Base-by-base conservation (phyloP, 2,329 filamentous ascomycete genomes). In the Cryphonectria japonica region DNA sequence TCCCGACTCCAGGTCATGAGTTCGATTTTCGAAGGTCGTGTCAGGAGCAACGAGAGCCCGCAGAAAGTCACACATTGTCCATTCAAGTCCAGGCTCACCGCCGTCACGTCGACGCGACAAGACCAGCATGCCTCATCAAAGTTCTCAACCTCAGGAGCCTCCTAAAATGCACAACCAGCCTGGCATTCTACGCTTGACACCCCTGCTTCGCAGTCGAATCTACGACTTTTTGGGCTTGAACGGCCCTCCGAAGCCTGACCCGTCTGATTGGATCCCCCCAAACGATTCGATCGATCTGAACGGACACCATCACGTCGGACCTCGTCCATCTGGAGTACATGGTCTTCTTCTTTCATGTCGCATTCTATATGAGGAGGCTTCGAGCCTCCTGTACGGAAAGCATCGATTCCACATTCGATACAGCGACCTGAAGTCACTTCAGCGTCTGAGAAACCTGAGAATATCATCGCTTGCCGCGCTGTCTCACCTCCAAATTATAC, bases 331-430 rank as follows among this genome's bases (percentile, higher is more conserved):
- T 26, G 41, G 75, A 50, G 72, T 72, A 41, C 52, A 68, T 11
- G 73, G 73, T 16, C 65, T 74, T 3, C 61, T 74, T 13, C 62
- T 73, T 39, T 73, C 69, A 26, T 74, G 71, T 32, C 69, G 69
- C 13, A 22, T 54, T 63, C 64, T 74, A 26, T 68, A 74, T 29
- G 14, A 50, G 14, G 72, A 74, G 59, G 29, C 70, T 16, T 70
- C 71, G 39, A 63, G 65, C 32, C 59, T 73, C 2, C 41, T 74
- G 1, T 74, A 73, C 60, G 62, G 70, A 16, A 60, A 65, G 13
- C 72, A 74, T 54, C 34, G 7, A 7, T 74, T 74, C 68, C 14
- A 64, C 62, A 32, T 74, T 32, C 29, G 66, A 5, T 72, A 69
- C 32, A 32, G n/a, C 7, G 22, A 34, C 37, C 39, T 29, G 14